phyloP scores from a whole-genome alignment of 257 asterid genomes.

The Striga asiatica region DNA sequence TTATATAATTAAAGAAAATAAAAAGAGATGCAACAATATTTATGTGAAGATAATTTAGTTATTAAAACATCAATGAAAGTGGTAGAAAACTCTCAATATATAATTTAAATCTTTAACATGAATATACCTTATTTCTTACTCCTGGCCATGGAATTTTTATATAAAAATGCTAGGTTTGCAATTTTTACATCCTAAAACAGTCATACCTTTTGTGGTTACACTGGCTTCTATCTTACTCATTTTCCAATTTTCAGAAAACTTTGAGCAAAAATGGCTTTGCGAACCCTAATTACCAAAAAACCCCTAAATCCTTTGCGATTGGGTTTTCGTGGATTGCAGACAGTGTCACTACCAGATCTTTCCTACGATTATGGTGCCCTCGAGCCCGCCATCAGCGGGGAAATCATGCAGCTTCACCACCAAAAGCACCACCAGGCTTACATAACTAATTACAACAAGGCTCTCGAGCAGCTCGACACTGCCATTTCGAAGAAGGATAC shows the following conservation, averaged over 20 bases:
- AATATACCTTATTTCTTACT: too few species aligned
- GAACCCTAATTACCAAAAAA: conserved; percentile 34
- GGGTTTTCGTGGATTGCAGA: conserved; percentile 46
- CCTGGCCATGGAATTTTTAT: too few species aligned
- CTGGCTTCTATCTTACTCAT: neutral
- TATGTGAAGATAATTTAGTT: too few species aligned
- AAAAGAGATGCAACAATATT: too few species aligned
- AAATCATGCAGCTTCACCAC: conserved; percentile 92
- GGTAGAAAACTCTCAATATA: too few species aligned
- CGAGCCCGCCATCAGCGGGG: conserved; percentile 82
- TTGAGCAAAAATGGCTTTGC: conserved; percentile 40
- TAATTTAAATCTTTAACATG: too few species aligned
- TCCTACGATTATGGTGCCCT: conserved; percentile 81
- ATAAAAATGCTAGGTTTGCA: too few species aligned
- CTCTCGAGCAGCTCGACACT: conserved; percentile 70
- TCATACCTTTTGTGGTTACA: too few species aligned
- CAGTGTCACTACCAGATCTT: conserved; percentile 68
- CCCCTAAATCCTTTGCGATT: conserved; percentile 14
- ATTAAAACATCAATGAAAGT: too few species aligned
- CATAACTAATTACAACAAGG: conserved; percentile 79
- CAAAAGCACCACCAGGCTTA: conserved; percentile 94
- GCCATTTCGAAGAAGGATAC: conserved; percentile 66
- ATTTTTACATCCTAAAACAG: too few species aligned
- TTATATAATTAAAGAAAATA: too few species aligned
- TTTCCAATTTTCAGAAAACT: neutral